phyloP scores from a whole-genome alignment of 2,329 filamentous ascomycete species.

The Cryphonectria carpinicola region DNA sequence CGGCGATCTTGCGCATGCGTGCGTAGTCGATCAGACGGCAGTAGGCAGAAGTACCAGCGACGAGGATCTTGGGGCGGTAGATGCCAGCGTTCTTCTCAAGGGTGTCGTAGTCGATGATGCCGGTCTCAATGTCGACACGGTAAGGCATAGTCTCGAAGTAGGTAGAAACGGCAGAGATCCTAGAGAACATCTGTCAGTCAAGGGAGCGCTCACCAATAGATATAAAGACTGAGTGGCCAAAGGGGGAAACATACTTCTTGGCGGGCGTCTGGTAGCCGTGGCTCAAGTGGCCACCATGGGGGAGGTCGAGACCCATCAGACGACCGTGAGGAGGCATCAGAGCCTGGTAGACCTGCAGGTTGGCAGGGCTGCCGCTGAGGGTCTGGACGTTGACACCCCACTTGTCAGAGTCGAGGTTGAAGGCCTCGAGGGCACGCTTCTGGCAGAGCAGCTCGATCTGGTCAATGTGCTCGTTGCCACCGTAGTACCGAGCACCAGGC shows the following conservation, averaged over 20 bases:
- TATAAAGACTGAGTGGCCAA: background rate
- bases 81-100: conserved; percentile 88
- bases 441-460: conserved; percentile 95
- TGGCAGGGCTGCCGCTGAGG: conserved; percentile 89
- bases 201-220: background rate
- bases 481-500: conserved; percentile 97
- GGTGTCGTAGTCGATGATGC: conserved; percentile 95
- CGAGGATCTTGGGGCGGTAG: conserved; percentile 94
- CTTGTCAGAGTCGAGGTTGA: conserved; percentile 81
- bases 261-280: conserved; percentile 97
- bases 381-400: conserved; percentile 99
- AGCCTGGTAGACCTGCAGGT: conserved; percentile 97
- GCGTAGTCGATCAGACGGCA: conserved; percentile 96
- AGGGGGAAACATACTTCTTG: conserved; percentile 69
- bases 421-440: conserved; percentile 87
- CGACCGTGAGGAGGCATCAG: conserved; percentile 95
- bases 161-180: conserved; percentile 94
- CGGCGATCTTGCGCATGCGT: conserved; percentile 94
- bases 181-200: conserved; percentile 35
- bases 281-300: conserved; percentile 91
- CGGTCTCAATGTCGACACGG: conserved; percentile 84
- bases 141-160: conserved; percentile 99
- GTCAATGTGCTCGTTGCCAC: conserved; percentile 98
- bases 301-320: conserved; percentile 94
- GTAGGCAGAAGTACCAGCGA: conserved; percentile 97